phyloP scores from a whole-genome alignment of 1,139 yeast species.

The Taphrina deformans region DNA sequence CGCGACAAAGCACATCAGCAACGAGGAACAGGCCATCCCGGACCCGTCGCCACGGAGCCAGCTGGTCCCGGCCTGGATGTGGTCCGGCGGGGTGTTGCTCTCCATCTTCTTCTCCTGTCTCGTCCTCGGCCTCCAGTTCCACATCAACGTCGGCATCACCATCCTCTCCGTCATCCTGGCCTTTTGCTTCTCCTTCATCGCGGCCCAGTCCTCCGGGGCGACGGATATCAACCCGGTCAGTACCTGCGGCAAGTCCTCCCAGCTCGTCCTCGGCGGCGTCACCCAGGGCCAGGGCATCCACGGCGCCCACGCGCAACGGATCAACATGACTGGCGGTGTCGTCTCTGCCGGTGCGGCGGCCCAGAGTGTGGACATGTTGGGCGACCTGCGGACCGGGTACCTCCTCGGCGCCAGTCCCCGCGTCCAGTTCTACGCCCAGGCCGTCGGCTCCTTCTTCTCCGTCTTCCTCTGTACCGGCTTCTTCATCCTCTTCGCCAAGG shows the following conservation, averaged over 20 bases:
- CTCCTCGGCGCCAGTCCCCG: slow-evolving; percentile 33
- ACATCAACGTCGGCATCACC: slow-evolving; percentile 29
- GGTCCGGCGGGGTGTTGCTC: slow-evolving; percentile 27
- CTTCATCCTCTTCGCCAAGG: slow-evolving; percentile 33
- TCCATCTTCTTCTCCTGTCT: slow-evolving; percentile 33
- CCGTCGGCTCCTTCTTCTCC: slow-evolving; percentile 32
- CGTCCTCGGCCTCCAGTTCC: slow-evolving; percentile 32
- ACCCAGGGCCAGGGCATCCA: slow-evolving; percentile 33
- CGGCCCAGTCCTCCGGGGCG: slow-evolving; percentile 35
- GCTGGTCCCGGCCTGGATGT: slow-evolving; percentile 34
- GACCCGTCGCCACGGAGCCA: slow-evolving; percentile 30
- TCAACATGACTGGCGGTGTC: slow-evolving; percentile 35
- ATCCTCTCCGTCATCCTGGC: slow-evolving; percentile 31
- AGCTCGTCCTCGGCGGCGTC: slow-evolving; percentile 33
- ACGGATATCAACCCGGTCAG: slow-evolving; percentile 35
- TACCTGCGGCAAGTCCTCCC: slow-evolving; percentile 35
- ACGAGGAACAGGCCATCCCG: slow-evolving; percentile 8
- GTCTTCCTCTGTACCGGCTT: slow-evolving; percentile 32
- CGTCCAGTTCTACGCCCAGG: slow-evolving; percentile 34
- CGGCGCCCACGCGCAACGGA: slow-evolving; percentile 17
- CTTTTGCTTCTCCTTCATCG: slow-evolving; percentile 34
- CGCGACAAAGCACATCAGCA: slow-evolving; percentile 13
- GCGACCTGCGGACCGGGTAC: slow-evolving; percentile 35
- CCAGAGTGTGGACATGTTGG: slow-evolving; percentile 36
- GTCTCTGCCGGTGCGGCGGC: slow-evolving; percentile 35